Evolutionary conservation across 2,329 filamentous ascomycete species (phyloP).

Genomic region (Penicillium sp.): DNA sequence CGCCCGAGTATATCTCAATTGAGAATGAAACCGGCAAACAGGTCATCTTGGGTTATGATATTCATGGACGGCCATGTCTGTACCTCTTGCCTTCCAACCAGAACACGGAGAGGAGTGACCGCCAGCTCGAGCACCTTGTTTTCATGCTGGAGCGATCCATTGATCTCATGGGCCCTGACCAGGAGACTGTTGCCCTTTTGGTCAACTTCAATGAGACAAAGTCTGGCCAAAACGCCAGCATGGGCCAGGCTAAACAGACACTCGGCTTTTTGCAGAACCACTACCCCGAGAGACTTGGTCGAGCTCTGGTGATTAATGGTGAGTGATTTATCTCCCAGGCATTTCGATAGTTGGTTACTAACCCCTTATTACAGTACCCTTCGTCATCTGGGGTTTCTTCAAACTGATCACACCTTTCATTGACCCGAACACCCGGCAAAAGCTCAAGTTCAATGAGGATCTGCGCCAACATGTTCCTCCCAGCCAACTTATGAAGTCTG

Average conservation of each 20-base stretch:
- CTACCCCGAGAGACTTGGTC: conserved; percentile 88
- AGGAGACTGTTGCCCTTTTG: conserved; percentile 81
- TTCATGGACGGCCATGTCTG: conserved; percentile 78
- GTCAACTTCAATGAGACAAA: conserved; percentile 88
- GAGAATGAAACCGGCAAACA: conserved; percentile 99
- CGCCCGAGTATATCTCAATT: conserved; percentile 80
- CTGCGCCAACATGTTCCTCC: conserved; percentile 77
- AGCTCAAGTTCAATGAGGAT: conserved; percentile 97
- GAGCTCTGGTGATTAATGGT: conserved; percentile 87
- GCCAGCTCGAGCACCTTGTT: conserved; percentile 89
- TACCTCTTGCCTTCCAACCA: conserved; percentile 88
- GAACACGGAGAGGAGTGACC: conserved; percentile 82
- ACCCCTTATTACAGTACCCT: conserved; percentile 64
- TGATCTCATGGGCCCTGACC: conserved; percentile 80
- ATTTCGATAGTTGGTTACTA: not conserved
- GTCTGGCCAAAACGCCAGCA: conserved; percentile 70
- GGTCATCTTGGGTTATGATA: conserved; percentile 83
- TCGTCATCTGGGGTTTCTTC: conserved; percentile 90
- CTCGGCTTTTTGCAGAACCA: conserved; percentile 90
- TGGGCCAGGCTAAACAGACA: conserved; percentile 78
- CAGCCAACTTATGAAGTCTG: conserved; percentile 76
- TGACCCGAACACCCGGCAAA: conserved; percentile 87
- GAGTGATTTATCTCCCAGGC: conserved; percentile 32
- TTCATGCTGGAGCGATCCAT: conserved; percentile 92
- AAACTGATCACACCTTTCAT: conserved; percentile 95